A percentile compares a stretch with the other conserved stretches of the same genome.
phyloP scores from a whole-genome alignment of 768 basidiomycete species.

The Hygrophorus pudorinus region DNA sequence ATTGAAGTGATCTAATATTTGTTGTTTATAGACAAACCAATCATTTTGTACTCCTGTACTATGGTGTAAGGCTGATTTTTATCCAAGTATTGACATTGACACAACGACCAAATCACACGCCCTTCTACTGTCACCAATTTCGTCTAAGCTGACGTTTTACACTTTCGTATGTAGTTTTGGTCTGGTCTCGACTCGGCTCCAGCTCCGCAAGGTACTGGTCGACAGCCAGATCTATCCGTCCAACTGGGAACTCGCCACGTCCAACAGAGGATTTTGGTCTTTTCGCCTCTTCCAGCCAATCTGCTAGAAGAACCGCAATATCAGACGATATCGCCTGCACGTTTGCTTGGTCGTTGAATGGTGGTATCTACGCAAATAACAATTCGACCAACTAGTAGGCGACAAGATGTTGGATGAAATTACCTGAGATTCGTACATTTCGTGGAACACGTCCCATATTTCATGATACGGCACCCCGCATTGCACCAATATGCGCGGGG shows the following conservation, averaged over 20 bases:
- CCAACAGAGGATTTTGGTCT: slow-evolving; percentile 59
- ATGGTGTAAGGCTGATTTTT: neutral
- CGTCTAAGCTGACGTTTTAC: slow-evolving; percentile 62
- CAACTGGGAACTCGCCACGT: slow-evolving; percentile 66
- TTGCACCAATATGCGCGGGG: slow-evolving; percentile 64
- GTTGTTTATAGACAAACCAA: slow-evolving; percentile 1
- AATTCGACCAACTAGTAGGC: neutral
- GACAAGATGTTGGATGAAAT: slow-evolving; percentile 12
- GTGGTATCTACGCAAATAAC: slow-evolving; percentile 48
- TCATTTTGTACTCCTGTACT: slow-evolving; percentile 4
- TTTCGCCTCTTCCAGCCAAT: slow-evolving; percentile 74
- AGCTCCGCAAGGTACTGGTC: slow-evolving; percentile 69
- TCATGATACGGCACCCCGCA: slow-evolving; percentile 75
- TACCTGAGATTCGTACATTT: slow-evolving; percentile 86
- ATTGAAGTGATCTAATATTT: slow-evolving; percentile 18
- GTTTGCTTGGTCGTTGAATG: slow-evolving; percentile 73
- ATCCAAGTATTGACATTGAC: neutral
- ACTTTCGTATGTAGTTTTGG: slow-evolving; percentile 54
- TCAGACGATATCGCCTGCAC: slow-evolving; percentile 75
- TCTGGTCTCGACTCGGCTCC: slow-evolving; percentile 50
- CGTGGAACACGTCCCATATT: slow-evolving; percentile 78
- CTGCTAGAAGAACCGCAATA: slow-evolving; percentile 68
- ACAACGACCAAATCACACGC: neutral
- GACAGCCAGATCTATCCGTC: slow-evolving; percentile 61
- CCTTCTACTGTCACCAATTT: slow-evolving; percentile 47